Evolutionary conservation across 345 rosid genomes (phyloP).

Genomic region (Gossypioides kirkii): DNA sequence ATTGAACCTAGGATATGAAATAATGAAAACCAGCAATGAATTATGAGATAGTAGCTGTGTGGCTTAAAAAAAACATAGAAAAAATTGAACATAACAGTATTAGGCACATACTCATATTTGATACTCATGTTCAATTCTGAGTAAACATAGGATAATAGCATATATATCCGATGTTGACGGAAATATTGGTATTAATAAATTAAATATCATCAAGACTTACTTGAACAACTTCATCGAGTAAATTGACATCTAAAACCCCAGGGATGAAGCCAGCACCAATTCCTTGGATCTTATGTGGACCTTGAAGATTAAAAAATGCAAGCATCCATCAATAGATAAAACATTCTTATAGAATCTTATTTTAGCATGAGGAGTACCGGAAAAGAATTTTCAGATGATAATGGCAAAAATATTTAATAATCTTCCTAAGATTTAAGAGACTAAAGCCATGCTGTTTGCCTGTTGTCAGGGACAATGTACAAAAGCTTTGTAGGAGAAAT

Average conservation of each 20-base stretch:
- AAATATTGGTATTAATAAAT: neutral
- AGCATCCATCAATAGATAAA: neutral
- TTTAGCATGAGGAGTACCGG: neutral
- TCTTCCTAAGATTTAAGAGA: conserved; percentile 5
- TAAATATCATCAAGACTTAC: neutral
- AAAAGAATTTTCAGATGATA: neutral
- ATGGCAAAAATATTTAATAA: neutral
- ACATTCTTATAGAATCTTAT: neutral
- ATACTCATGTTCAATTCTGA: no score
- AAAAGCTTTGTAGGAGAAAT: neutral
- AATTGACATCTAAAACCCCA: conserved; percentile 34
- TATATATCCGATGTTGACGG: no score
- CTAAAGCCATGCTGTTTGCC: neutral
- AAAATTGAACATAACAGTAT: no score
- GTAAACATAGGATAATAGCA: no score
- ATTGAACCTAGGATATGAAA: neutral
- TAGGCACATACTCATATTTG: no score
- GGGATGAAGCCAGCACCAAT: conserved; percentile 70
- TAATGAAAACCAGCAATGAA: neutral
- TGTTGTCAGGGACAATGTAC: neutral
- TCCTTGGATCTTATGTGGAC: conserved; percentile 61
- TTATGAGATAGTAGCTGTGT: neutral
- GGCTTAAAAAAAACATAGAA: neutral
- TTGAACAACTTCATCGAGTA: conserved; percentile 40
- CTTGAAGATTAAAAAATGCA: conserved; percentile 20